Evolutionary conservation across 805 yeast species (phyloP).

Genomic region (Sugiyamaella americana): DNA sequence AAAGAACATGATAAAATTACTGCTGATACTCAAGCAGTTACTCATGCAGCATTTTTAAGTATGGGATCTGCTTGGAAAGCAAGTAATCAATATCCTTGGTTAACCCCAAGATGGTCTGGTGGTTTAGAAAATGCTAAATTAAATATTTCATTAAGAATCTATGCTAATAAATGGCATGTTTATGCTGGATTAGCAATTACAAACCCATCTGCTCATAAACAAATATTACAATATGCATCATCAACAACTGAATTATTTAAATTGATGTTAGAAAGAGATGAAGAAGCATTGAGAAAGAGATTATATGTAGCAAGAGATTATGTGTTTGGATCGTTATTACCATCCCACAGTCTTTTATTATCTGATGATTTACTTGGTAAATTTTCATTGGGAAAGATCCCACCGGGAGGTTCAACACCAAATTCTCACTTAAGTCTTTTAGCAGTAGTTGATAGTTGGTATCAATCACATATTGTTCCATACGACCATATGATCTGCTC

Average conservation of each 20-base stretch:
- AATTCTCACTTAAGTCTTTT: constrained; percentile 85
- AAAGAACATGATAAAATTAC: constrained; percentile 89
- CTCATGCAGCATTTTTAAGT: constrained; percentile 93
- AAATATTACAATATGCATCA: constrained; percentile 81
- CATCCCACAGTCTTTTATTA: constrained; percentile 52
- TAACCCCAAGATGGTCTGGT: constrained; percentile 73
- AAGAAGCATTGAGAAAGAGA: constrained; percentile 52
- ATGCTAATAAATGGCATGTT: constrained; percentile 94
- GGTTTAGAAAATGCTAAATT: constrained; percentile 95
- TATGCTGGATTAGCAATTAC: constrained; percentile 96
- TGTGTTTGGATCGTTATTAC: constrained; percentile 61
- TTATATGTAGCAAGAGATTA: constrained; percentile 59
- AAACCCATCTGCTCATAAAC: constrained; percentile 89
- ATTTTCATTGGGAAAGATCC: constrained; percentile 68
- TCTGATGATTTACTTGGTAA: constrained; percentile 78
- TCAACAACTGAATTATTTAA: constrained; percentile 79
- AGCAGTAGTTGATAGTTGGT: constrained; percentile 94
- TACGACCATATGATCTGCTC: constrained; percentile 96
- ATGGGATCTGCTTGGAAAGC: constrained; percentile 97
- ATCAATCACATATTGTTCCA: constrained; percentile 74
- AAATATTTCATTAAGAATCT: constrained; percentile 85
- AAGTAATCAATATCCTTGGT: constrained; percentile 84
- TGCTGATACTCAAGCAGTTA: constrained; percentile 97
- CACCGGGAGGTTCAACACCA: constrained; percentile 55
- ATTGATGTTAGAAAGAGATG: constrained; percentile 67